These are phyloP conservation scores for Starmerella kuoi DNA, from an alignment of 805 yeast species.

Conservation along the genomic window DNA sequence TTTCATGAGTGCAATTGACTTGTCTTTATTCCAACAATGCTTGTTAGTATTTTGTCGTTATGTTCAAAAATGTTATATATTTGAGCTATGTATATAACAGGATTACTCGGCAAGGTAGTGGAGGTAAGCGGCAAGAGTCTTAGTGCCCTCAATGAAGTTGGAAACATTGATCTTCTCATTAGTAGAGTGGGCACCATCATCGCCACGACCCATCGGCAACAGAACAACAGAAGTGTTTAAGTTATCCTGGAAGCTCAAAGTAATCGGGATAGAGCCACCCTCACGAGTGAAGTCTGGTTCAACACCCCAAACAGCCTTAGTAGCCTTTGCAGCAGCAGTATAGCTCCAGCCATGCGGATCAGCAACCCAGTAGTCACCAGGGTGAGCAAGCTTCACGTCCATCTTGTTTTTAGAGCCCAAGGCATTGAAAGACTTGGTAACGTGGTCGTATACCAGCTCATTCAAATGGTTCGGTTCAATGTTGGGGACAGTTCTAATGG, in stretches of 20 bases:
- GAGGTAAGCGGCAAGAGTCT: constrained; percentile 84
- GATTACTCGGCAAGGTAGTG: constrained; percentile 58
- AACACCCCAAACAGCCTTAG: constrained; percentile 85
- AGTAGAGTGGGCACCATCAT: constrained; percentile 97
- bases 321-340: constrained; percentile 89
- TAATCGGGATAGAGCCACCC: constrained; percentile 98
- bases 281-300: constrained; percentile 97
- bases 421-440: constrained; percentile 50
- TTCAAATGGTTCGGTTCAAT: constrained; percentile 72
- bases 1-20: too few species aligned
- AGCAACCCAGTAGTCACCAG: constrained; percentile 91
- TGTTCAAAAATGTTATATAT: too few species aligned
- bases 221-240: constrained; percentile 75
- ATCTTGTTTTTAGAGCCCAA: constrained; percentile 67
- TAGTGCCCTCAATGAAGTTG: constrained; percentile 87
- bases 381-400: constrained; percentile 71
- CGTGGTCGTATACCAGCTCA: constrained; percentile 59
- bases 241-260: constrained; percentile 81
- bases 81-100: too few species aligned
- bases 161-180: constrained; percentile 84
- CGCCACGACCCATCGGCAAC: constrained; percentile 97
- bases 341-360: constrained; percentile 88
- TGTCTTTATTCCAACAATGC: too few species aligned
- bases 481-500: constrained; percentile 94
- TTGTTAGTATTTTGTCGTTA: too few species aligned